These are phyloP conservation scores for Clitopilus hobsonii DNA, from an alignment of 768 basidiomycete genomes.

Conservation along the genomic window DNA sequence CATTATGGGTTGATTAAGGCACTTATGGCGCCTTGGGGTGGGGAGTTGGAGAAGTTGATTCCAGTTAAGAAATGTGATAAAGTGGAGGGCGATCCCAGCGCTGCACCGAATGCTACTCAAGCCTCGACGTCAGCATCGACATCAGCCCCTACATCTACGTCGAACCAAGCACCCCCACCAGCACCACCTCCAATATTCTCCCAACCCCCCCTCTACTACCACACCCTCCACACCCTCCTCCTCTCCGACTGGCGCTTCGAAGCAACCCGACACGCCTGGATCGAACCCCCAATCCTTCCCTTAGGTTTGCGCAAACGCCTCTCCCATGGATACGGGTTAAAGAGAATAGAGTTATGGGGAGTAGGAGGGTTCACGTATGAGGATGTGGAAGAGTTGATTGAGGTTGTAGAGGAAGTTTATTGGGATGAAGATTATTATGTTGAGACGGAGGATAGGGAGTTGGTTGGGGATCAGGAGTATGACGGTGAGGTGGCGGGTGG, in stretches of 20 bases:
- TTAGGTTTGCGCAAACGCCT: not conserved
- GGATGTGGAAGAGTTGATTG: not conserved
- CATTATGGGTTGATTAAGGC: not conserved
- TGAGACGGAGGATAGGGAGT: not conserved
- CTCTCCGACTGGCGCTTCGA: not conserved
- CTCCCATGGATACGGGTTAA: not conserved
- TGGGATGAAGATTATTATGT: not conserved
- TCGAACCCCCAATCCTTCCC: not conserved
- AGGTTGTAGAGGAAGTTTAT: not conserved
- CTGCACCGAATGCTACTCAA: no score
- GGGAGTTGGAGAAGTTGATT: no score
- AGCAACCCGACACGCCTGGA: not conserved
- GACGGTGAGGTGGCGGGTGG: not conserved
- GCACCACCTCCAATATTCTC: no score
- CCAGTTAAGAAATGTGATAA: not conserved
- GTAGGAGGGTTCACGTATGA: not conserved
- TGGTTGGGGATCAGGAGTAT: not conserved
- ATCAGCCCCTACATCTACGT: no score
- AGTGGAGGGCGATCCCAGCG: no score
- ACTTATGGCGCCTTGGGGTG: not conserved
- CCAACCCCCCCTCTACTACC: not conserved
- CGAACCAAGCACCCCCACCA: no score
- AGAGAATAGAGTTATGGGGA: not conserved
- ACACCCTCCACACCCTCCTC: not conserved
- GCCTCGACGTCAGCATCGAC: no score